Base-by-base conservation (phyloP, 768 basidiomycete genomes). In the Leucocoprinus leucothites region DNA sequence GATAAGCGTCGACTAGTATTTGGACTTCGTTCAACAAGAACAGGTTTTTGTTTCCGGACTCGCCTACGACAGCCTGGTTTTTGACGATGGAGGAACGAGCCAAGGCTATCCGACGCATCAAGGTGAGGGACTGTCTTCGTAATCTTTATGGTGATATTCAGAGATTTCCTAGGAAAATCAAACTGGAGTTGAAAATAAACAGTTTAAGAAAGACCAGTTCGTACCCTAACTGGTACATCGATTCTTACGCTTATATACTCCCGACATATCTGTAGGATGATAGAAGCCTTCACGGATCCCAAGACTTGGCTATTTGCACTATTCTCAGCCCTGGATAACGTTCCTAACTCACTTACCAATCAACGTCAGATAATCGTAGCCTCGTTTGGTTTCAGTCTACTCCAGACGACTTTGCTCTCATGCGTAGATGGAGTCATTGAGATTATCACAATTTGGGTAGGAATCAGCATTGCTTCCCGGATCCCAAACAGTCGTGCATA, bases 161-260 rank as follows among this genome's bases (percentile, higher is more conserved):
- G 34, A 35, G 44, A 16, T 22, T 13, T 19, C 7, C 44, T 56
- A 85, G 82, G 79, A 74, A 67, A 89, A 90, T 58, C 87, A 91
- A 80, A 87, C 86, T 0, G 90, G 89, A 26, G 80, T 90, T 9
- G 89, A 91, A 69, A 91, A 89, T 64, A 92, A 91, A 62, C 77
- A 77, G 50, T 91, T 88, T 71, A 91, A 91, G 71, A 81, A 75
- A 51, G 85, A 89, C 35, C 89, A 91, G 88, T 89, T 53, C 58
- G 86, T 76, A 40, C 26, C 6, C 21, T 16, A 19, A 18, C 28
- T 36, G 48, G 18, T 16, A 19, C 4, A 14, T 21, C 6, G 40
- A 25, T 28, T 16, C 48, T 43, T n/a, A 47, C 26, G 18, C 43
- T 57, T 25, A 44, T 18, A 6, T 9, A 21, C 8, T 46, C 34